Conservation (phyloP, 805 yeast genomes). For the Cyberlindnera xishuangbannaensis region DNA sequence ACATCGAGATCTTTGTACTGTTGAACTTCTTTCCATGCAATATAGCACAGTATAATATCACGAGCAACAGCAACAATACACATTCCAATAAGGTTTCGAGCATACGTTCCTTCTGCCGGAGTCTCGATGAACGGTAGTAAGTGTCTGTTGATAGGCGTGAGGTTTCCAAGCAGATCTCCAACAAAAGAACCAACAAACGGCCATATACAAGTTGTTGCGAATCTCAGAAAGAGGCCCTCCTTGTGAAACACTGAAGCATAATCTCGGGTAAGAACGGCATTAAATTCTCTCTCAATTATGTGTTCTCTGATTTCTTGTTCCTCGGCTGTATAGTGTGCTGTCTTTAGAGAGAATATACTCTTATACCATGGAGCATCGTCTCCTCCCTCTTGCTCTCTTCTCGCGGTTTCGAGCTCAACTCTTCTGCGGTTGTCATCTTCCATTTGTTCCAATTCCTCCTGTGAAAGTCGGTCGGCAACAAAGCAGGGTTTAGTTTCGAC, state of each 20-base stretch:
- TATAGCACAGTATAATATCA: constrained; percentile 28
- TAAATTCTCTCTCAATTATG: background rate
- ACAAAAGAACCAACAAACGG: constrained; percentile 4
- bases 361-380: constrained; percentile 2
- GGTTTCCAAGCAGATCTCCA: constrained; percentile 1
- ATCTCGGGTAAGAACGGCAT: background rate
- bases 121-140: constrained; percentile 24
- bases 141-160: constrained; percentile 20
- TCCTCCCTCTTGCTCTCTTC: background rate
- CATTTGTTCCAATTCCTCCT: constrained; percentile 1
- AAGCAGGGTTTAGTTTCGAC: constrained; percentile 30
- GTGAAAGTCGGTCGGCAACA: constrained; percentile 18
- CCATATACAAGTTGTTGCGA: constrained; percentile 5
- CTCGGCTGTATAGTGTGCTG: constrained; percentile 2
- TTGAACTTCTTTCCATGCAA: constrained; percentile 28
- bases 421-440: constrained; percentile 5
- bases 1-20: constrained; percentile 24
- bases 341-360: background rate
- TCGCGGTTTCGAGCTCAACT: background rate
- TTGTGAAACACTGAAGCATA: constrained; percentile 5
- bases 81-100: constrained; percentile 32
- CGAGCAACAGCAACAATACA: constrained; percentile 25
- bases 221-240: background rate
- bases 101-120: constrained; percentile 33
- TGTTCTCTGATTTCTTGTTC: constrained; percentile 1